Evolutionary conservation across 2,329 filamentous ascomycete genomes (phyloP), one percentile per base, ranked within the genome.

Genomic region (Penicillium sp.): DNA sequence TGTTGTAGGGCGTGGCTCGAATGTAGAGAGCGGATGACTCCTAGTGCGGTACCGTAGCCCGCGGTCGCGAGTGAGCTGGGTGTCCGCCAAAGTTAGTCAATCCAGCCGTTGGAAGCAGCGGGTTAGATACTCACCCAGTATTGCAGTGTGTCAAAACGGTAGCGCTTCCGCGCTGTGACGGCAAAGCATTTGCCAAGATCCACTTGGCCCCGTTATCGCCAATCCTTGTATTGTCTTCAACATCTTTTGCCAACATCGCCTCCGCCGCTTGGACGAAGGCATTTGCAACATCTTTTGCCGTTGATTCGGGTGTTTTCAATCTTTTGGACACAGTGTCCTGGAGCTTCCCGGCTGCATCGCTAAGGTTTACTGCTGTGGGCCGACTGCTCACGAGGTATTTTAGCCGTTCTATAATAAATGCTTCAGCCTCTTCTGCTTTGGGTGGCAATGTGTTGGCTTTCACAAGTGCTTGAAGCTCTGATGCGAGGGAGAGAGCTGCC

Each of bases 111-210:
- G 41, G 21, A 44, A 48, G 61, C 9, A 48, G 17, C 47, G 35
- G 5, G n/a, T 29, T 47, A 17, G 9, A 60, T 54, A 67, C 80
- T 61, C 83, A 90, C 88, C 95, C 95, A 23, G 95, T 99, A 78
- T 99, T 99, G 84, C 95, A 99, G 79, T 99, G 96, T 11, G 95
- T 99, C 68, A 99, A 81, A 48, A 99, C 90, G n/a, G 91, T 92
- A 52, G 97, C 80, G 67, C 83, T 82, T 69, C 78, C 82, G 84
- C 75, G 66, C 83, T 74, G 74, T 84, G 77, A 68, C 78, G 51
- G 81, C 41, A 65, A 78, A 72, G 74, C 71, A 69, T 91, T 87
- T 46, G 84, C 79, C 60, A 87, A 79, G 38, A 99, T 89, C 91
- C 95, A 99, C 66, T 88, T 84, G 0, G 93, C 91, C 45, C 95